Base-by-base conservation (phyloP, 176 grass and related monocot species). In the Dendrocalamus sinicus region DNA sequence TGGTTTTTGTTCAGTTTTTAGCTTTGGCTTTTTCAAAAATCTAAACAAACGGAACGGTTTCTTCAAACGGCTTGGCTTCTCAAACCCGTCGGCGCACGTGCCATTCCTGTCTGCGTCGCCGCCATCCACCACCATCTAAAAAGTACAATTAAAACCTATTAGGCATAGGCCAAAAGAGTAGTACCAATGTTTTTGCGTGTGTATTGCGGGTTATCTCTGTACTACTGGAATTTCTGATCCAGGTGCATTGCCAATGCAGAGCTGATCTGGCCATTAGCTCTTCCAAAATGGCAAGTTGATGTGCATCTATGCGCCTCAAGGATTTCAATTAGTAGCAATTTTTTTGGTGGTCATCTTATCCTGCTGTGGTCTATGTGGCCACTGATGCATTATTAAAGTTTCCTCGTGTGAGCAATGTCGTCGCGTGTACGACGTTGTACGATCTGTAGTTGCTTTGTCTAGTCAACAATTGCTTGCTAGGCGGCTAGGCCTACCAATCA, bases 321-420 rank as follows among this genome's bases (percentile, higher is more conserved):
- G 65, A 24, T 26, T 41, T 46, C 54, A 30, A 62, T 40, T 70
- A 63, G 39, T 26, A 20, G 51, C 39, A 47, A 20, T 1, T 37
- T 61, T 17, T 65, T 32, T 23, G n/a, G 39, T n/a, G 46, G 52
- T 1, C 9, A 73, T 72, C 84, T 72, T 86, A 83, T 86, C 73
- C 55, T 86, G 83, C 28, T 68, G 83, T 81, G 14, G 23, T 55
- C 73, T 52, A 53, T 63, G 67, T 87, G 84, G 84, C 89, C 84
- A 83, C 89, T 78, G 23, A 6, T 78, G 65, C 66, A 83, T 88
- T 83, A 83, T 88, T 88, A 53, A 88, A 83, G 86, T 14, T 65
- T 73, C 7, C 41, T 50, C 37, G 4, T 16, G 44, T 2, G 35
- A 17, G 41, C 23, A 30, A 43, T 45, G 81, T 66, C 48, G 70